Conservation (phyloP, 192 early-diverging fungal species). For the Nowakowskiella sp. region DNA sequence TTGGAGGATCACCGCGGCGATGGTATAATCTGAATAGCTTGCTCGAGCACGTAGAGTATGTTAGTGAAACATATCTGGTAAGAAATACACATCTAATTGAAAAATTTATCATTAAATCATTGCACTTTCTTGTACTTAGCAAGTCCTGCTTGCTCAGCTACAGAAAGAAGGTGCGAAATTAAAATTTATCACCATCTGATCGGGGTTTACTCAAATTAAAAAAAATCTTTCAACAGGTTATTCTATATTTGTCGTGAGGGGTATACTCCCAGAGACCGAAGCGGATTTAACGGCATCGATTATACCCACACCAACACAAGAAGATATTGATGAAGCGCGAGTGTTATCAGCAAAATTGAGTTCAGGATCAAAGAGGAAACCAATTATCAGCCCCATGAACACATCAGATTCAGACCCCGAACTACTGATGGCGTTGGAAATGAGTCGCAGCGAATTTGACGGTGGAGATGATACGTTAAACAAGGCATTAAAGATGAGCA, state of each 20-base stretch:
- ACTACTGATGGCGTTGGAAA: too few species aligned
- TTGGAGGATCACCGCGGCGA: constrained; percentile 50
- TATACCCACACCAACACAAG: constrained; percentile 22
- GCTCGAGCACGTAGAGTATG: constrained; percentile 37
- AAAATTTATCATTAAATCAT: constrained; percentile 4
- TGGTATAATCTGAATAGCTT: constrained; percentile 73
- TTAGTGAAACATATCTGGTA: constrained; percentile 63
- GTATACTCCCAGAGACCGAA: constrained; percentile 17
- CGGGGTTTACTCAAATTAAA: too few species aligned
- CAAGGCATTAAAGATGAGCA: too few species aligned
- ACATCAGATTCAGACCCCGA: too few species aligned
- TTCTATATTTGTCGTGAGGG: constrained; percentile 38
- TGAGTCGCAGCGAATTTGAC: too few species aligned
- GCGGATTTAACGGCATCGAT: constrained; percentile 31
- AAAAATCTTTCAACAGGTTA: too few species aligned
- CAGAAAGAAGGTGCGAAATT: constrained; percentile 34
- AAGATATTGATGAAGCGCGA: too few species aligned
- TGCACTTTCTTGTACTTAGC: neutral
- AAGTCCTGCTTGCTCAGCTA: constrained; percentile 31
- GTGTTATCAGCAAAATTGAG: too few species aligned
- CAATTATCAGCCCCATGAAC: too few species aligned
- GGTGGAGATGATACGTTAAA: too few species aligned
- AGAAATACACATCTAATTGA: constrained; percentile 43
- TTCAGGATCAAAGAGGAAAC: too few species aligned
- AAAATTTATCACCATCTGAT: too few species aligned